Base-by-base conservation (phyloP, 1,284 basidiomycete genomes). In the Puccinia triticina region DNA sequence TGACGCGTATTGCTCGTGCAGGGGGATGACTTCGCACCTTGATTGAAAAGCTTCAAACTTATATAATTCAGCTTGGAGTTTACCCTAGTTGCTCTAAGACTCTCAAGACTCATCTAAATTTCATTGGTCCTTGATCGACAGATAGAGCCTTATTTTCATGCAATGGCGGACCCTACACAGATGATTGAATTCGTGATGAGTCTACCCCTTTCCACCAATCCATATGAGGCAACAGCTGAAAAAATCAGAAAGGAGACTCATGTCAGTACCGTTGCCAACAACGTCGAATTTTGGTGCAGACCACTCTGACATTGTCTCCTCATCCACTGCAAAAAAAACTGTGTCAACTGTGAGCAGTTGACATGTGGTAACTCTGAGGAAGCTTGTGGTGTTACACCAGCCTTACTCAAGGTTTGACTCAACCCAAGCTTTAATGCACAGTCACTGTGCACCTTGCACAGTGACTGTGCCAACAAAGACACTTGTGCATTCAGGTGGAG, bases 141-240 rank as follows among this genome's bases (percentile, higher is more conserved):
- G 34, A 66, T 66, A 66, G 18, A 40, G 12, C n/a, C 16, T 40
- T 66, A 11, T 34, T 23, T 40, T 21, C 34, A 66, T 0, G 34
- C 18, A 16, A 40, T 66, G 34, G 61, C 61, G 34, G 34, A 37
- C 34, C 34, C 18, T 66, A 2, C 37, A 34, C 34, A 66, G 61
- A 37, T 66, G 18, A 66, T 66, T 4, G 18, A 66, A 8, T 66
- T 66, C 61, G 34, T 34, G 61, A 66, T 7, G 61, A 66, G 34
- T 29, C 16, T 66, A 18, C 61, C 61, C 21, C 34, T 29, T 37
- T 66, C 61, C 8, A 66, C 34, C 23, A 66, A 66, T n/a, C 61
- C 61, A 3, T 66, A 66, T 66, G 61, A 66, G 34, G 34, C 61
- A 66, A 66, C 34, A 18, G 61, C 61, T 66, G 34, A 18, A 66